Conservation (phyloP, 345 rosid species). For the Mallotus nudiflorus region DNA sequence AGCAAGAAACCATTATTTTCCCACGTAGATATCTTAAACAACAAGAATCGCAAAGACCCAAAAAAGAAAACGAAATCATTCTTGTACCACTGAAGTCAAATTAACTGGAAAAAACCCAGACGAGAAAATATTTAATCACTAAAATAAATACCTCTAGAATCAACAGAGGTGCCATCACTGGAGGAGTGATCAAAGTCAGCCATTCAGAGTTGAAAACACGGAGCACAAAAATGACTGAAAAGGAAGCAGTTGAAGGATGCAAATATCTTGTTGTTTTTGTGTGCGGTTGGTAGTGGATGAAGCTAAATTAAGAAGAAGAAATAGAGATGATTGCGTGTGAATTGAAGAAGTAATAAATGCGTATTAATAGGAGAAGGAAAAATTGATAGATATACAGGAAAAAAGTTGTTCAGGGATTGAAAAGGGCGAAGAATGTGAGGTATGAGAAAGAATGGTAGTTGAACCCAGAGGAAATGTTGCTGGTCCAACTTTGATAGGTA, state of each 20-base stretch:
- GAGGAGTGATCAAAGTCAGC: constrained; percentile 45
- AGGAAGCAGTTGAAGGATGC: background rate
- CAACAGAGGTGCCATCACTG: constrained; percentile 17
- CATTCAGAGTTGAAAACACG: constrained; percentile 21
- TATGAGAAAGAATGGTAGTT: constrained; percentile 49
- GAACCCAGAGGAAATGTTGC: background rate
- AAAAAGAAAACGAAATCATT: no score
- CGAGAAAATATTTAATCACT: background rate
- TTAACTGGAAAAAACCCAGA: background rate
- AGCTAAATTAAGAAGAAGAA: background rate
- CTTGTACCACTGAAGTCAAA: no score
- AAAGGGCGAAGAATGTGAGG: constrained; percentile 18
- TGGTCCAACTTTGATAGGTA: constrained; percentile 54
- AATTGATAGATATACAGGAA: no score
- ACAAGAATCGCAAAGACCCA: no score
- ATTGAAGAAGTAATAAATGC: background rate
- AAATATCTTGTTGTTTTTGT: background rate
- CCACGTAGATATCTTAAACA: background rate
- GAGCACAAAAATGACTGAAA: no score
- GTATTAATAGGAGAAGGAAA: constrained; percentile 10
- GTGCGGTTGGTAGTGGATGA: background rate
- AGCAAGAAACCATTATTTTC: background rate
- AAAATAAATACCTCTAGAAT: constrained; percentile 21
- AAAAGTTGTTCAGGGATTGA: background rate
- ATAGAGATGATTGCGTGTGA: constrained; percentile 4